These are phyloP conservation scores for Claviceps fusiformis DNA, from an alignment of 2,329 filamentous ascomycete species.

Conservation along the genomic window DNA sequence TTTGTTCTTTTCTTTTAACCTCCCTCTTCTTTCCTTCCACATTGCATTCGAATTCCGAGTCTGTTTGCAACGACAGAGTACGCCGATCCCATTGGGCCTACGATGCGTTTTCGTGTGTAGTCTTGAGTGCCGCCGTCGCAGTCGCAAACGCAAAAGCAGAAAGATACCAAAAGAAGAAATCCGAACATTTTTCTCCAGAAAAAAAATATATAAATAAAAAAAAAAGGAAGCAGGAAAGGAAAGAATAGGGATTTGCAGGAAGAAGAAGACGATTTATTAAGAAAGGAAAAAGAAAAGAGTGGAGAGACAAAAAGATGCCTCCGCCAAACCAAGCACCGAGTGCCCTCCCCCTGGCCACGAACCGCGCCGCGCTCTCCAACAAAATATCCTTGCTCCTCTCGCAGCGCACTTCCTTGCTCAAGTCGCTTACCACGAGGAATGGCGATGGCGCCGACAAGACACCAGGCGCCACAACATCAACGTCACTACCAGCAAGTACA, in stretches of 20 bases:
- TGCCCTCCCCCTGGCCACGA: constrained; percentile 21
- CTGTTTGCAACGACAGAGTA: too few species aligned
- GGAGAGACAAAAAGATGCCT: neutral
- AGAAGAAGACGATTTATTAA: too few species aligned
- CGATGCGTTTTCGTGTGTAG: too few species aligned
- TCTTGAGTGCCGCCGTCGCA: too few species aligned
- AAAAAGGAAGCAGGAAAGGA: neutral
- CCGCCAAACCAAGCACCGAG: neutral
- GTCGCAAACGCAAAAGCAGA: too few species aligned
- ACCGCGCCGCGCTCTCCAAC: constrained; percentile 27
- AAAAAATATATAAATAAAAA: neutral
- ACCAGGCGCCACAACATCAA: neutral
- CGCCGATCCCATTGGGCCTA: too few species aligned
- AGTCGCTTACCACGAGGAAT: constrained; percentile 13
- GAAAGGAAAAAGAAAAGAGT: neutral
- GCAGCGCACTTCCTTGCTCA: constrained; percentile 20
- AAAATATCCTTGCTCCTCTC: constrained; percentile 26
- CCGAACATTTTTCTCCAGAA: neutral
- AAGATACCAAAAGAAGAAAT: too few species aligned
- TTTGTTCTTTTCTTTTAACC: too few species aligned
- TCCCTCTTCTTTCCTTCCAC: too few species aligned
- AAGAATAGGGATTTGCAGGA: too few species aligned
- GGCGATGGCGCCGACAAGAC: too few species aligned
- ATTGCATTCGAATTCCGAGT: too few species aligned
- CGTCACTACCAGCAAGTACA: neutral